Conservation (phyloP, 495 filamentous ascomycete genomes). For the Parathielavia hyrcaniae region DNA sequence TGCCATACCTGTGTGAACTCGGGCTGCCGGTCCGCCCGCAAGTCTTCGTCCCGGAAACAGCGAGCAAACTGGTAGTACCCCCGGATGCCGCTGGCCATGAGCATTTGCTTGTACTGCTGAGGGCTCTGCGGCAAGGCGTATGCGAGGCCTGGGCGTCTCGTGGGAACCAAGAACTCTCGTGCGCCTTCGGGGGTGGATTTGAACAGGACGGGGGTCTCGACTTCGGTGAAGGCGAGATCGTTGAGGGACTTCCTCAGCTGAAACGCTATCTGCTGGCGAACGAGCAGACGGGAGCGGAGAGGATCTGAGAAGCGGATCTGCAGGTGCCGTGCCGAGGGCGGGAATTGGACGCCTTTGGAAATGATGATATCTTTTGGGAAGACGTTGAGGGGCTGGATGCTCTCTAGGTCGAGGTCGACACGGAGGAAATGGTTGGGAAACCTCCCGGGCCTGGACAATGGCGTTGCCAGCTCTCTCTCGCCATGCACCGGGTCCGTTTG, state of each 20-base stretch:
- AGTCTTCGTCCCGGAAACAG: slow-evolving; percentile 94
- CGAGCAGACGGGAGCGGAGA: slow-evolving; percentile 54
- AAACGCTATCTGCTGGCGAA: slow-evolving; percentile 49
- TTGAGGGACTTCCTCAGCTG: slow-evolving; percentile 51
- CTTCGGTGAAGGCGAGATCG: slow-evolving; percentile 57
- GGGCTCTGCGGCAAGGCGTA: slow-evolving; percentile 95
- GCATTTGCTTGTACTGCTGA: slow-evolving; percentile 97
- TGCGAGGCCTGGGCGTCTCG: slow-evolving; percentile 60
- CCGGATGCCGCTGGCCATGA: slow-evolving; percentile 82
- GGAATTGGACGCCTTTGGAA: slow-evolving; percentile 62
- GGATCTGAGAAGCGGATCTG: slow-evolving; percentile 67
- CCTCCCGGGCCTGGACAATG: not conserved
- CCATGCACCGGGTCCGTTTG: not conserved
- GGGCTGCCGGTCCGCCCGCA: slow-evolving; percentile 86
- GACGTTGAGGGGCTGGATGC: slow-evolving; percentile 62
- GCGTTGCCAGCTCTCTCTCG: not conserved
- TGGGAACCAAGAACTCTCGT: slow-evolving; percentile 91
- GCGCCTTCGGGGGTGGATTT: slow-evolving; percentile 97
- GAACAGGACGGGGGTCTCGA: slow-evolving; percentile 92
- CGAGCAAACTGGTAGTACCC: slow-evolving; percentile 88
- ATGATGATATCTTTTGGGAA: slow-evolving; percentile 73
- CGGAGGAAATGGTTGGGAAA: slow-evolving; percentile 19
- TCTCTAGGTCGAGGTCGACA: slow-evolving; percentile 42
- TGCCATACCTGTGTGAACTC: slow-evolving; percentile 83
- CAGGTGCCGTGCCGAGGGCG: slow-evolving; percentile 69